Evolutionary conservation across 2,329 filamentous ascomycete species (phyloP), one percentile per base, ranked within the genome.

Genomic region (Arthrobotrys musiformis): DNA sequence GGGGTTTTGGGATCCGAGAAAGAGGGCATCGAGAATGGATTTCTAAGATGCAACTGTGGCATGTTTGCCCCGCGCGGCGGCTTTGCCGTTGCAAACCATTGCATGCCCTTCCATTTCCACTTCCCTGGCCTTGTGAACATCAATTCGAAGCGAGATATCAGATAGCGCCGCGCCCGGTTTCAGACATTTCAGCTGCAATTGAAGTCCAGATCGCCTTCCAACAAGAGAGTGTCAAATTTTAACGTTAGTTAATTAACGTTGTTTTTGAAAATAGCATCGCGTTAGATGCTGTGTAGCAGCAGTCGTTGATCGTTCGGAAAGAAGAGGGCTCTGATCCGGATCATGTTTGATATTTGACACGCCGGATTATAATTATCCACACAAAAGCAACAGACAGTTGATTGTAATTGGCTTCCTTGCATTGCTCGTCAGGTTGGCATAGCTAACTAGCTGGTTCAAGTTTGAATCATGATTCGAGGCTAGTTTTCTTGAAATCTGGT

Each of bases 11-110:
- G 19, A 64, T 42, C 56, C 66, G 33, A 46, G 26, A 17, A n/a
- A n/a, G n/a, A n/a, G n/a, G n/a, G 33, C 30, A 26, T 22, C 30
- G 56, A 58, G 35, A 46, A 58, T 70, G 72, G 37, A 76, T 76
- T 76, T 76, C 56, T 76, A 76, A 76, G 72, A 76, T 44, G 72
- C 72, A 68, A 76, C 72, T 64, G 72, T 76, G 72, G 68, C 72
- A 69, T 58, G 72, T 76, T 74, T 70, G 56, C 37, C 46, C 30
- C 17, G 33, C 72, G 70, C 17, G 28, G n/a, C 70, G 72, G 72
- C 72, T 58, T 22, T 64, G 64, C 72, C 72, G 72, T 61, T 30
- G 58, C 58, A 63, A 54, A 61, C 42, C 24, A 40, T 44, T 15
- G 19, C 42, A 42, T 42, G 17, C 13, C 33, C n/a, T n/a, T n/a